Evolutionary conservation across 257 asterid genomes (phyloP).

Genomic region (Solanum chmielewskii): DNA sequence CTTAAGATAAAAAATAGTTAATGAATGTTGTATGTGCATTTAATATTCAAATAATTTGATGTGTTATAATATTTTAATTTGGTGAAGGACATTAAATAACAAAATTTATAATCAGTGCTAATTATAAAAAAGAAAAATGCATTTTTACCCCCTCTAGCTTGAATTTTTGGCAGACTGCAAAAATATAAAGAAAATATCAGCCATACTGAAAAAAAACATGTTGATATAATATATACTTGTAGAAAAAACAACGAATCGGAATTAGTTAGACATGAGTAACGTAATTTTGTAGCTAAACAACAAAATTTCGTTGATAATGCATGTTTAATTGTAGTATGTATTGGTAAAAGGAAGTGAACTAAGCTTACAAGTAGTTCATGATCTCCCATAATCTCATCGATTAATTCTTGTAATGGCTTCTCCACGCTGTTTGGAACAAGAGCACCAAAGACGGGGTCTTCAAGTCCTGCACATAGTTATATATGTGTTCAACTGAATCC

Average conservation of each 20-base stretch:
- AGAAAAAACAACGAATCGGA: neutral
- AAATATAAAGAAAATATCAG: neutral
- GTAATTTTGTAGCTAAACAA: neutral
- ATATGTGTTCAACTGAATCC: neutral
- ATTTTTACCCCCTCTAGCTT: slow-evolving; percentile 2
- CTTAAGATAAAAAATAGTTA: too few relatives aligned
- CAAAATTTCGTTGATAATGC: neutral
- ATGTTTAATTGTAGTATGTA: neutral
- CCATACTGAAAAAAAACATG: neutral
- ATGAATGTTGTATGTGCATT: too few relatives aligned
- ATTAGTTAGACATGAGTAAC: neutral
- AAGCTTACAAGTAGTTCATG: slow-evolving; percentile 69
- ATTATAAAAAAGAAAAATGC: neutral
- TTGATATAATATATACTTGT: neutral
- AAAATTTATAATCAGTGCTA: neutral
- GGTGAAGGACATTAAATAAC: neutral
- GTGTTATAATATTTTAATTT: too few relatives aligned
- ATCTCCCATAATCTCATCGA: slow-evolving; percentile 89
- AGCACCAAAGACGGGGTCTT: slow-evolving; percentile 69
- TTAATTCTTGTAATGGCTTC: slow-evolving; percentile 62
- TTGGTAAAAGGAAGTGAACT: neutral
- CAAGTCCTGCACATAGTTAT: slow-evolving; percentile 34
- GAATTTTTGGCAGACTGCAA: slow-evolving; percentile 23
- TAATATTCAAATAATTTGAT: too few relatives aligned
- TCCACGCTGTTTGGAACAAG: slow-evolving; percentile 78